Percentiles rank a stretch among this genome's conserved stretches.
Evolutionary conservation across 2,329 filamentous ascomycete species (phyloP).

Genomic region (Plenodomus tracheiphilus): DNA sequence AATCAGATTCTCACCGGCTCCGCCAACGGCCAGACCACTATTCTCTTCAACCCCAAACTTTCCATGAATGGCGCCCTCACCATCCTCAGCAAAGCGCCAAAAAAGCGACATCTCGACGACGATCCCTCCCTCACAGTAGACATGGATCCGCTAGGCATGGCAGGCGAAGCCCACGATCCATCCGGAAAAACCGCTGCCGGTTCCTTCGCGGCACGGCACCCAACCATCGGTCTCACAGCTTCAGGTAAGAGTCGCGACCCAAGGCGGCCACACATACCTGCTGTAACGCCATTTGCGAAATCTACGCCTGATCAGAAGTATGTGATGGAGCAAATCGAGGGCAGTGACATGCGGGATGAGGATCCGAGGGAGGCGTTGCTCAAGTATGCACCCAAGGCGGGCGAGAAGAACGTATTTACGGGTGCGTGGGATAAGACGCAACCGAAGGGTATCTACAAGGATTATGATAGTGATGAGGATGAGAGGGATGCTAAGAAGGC

Average conservation of each 20-base stretch:
- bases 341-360: slow-evolving; percentile 92
- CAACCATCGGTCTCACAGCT: slow-evolving; percentile 73
- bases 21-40: slow-evolving; percentile 83
- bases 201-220: slow-evolving; percentile 63
- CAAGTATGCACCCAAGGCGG: slow-evolving; percentile 91
- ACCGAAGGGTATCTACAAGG: slow-evolving; percentile 87
- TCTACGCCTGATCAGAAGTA: slow-evolving; percentile 87
- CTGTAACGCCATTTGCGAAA: slow-evolving; percentile 86
- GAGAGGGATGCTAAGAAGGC: slow-evolving; percentile 66
- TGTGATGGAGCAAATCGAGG: slow-evolving; percentile 83
- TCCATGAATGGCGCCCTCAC: slow-evolving; percentile 81
- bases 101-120: slow-evolving; percentile 94
- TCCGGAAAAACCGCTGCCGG: slow-evolving; percentile 57
- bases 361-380: slow-evolving; percentile 91
- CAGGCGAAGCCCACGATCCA: slow-evolving; percentile 73
- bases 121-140: slow-evolving; percentile 73
- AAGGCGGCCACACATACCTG: slow-evolving; percentile 79
- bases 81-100: slow-evolving; percentile 90
- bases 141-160: slow-evolving; percentile 80
- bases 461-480: slow-evolving; percentile 82
- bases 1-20: slow-evolving; percentile 97
- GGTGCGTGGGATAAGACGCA: slow-evolving; percentile 91
- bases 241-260: slow-evolving; percentile 80
- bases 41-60: slow-evolving; percentile 86
- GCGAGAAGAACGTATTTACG: slow-evolving; percentile 93